phyloP scores from a whole-genome alignment of 2,329 filamentous ascomycete genomes.

The Dendrostoma leiphaemia region DNA sequence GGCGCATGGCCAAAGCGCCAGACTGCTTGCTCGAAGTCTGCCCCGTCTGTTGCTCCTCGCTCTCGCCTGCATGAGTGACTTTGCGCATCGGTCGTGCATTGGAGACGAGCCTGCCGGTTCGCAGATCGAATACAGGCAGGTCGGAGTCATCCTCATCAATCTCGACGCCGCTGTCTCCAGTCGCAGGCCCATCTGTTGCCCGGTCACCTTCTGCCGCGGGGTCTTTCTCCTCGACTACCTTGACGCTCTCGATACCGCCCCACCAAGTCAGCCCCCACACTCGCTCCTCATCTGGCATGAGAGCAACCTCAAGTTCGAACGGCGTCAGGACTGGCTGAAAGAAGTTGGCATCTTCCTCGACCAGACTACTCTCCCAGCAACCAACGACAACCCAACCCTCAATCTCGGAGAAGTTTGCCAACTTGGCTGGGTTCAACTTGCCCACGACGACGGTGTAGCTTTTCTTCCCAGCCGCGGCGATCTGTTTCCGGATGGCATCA shows the following conservation, averaged over 20 bases:
- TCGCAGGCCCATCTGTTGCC: slow-evolving; percentile 22
- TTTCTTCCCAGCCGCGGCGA: slow-evolving; percentile 83
- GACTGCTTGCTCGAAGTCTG: slow-evolving; percentile 26
- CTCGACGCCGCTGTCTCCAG: slow-evolving; percentile 9
- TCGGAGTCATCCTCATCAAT: slow-evolving; percentile 67
- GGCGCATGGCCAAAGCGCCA: slow-evolving; percentile 52
- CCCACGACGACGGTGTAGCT: slow-evolving; percentile 95
- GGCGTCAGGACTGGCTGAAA: slow-evolving; percentile 92
- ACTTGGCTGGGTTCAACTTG: slow-evolving; percentile 91
- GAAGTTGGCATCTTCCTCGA: slow-evolving; percentile 80
- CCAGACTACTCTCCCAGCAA: slow-evolving; percentile 93
- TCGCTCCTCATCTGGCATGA: slow-evolving; percentile 72
- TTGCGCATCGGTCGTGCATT: slow-evolving; percentile 72
- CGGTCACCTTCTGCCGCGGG: slow-evolving; percentile 19
- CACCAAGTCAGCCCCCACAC: slow-evolving; percentile 89
- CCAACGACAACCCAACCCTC: slow-evolving; percentile 97
- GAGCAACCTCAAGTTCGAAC: slow-evolving; percentile 80
- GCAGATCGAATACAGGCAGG: slow-evolving; percentile 86
- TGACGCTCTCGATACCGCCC: slow-evolving; percentile 75
- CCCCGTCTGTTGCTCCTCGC: slow-evolving; percentile 14
- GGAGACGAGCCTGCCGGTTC: slow-evolving; percentile 80
- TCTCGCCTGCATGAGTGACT: slow-evolving; percentile 38
- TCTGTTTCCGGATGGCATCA: slow-evolving; percentile 67
- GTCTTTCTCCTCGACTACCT: slow-evolving; percentile 37
- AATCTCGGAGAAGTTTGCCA: slow-evolving; percentile 94